A percentile compares a stretch with the other conserved stretches of the same genome.
phyloP scores from a whole-genome alignment of 2,329 filamentous ascomycete species.

The Curvularia lunata region DNA sequence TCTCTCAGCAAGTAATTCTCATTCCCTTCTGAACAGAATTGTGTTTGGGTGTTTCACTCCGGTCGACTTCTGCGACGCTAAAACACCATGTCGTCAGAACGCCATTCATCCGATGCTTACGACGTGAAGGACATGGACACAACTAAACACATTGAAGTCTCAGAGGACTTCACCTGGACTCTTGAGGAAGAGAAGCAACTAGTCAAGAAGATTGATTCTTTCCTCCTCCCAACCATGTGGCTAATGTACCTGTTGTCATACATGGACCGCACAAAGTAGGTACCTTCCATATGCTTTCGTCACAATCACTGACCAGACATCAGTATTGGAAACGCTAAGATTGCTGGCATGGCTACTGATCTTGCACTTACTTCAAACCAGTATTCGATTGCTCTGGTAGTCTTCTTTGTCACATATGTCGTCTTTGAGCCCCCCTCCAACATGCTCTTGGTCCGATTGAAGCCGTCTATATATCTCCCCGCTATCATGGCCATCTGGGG shows the following conservation, averaged over 20 bases:
- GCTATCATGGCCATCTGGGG: conserved; percentile 63
- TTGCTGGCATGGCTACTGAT: conserved; percentile 59
- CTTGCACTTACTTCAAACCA: conserved; percentile 56
- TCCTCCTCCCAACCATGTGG: conserved; percentile 57
- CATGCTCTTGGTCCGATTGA: conserved; percentile 58
- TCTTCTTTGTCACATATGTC: conserved; percentile 62
- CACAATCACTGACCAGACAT: not conserved
- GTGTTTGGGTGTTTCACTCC: not conserved
- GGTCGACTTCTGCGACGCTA: conserved; percentile 1
- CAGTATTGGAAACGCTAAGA: conserved; percentile 58
- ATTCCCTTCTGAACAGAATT: not conserved
- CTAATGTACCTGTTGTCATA: conserved; percentile 59
- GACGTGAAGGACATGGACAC: conserved; percentile 45
- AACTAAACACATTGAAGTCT: conserved; percentile 53
- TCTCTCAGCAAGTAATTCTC: not conserved
- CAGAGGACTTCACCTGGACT: conserved; percentile 54
- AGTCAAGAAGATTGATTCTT: conserved; percentile 57
- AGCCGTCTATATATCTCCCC: conserved; percentile 58
- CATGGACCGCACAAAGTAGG: conserved; percentile 53
- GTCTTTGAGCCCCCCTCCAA: conserved; percentile 62
- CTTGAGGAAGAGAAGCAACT: conserved; percentile 57
- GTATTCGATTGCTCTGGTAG: conserved; percentile 59
- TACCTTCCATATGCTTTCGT: not conserved
- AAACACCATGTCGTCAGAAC: conserved; percentile 33
- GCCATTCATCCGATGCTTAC: conserved; percentile 27